A percentile compares a stretch with the other conserved stretches of the same genome.
These are phyloP conservation scores for Xylona heveae DNA, from an alignment of 495 filamentous ascomycete genomes.

Conservation along the genomic window DNA sequence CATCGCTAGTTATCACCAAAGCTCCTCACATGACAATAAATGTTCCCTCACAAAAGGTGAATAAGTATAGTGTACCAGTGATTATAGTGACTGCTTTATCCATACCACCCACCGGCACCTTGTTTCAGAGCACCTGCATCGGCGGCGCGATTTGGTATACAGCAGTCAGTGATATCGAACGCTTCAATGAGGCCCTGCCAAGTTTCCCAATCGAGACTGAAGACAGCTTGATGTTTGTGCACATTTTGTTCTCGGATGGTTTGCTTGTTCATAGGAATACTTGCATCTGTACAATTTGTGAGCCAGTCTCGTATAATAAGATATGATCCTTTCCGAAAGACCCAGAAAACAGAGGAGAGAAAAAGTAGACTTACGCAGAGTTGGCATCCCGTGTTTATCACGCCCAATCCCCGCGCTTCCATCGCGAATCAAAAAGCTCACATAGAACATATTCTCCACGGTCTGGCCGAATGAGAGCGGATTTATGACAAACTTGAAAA, in stretches of 20 bases:
- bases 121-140: slow-evolving; percentile 25
- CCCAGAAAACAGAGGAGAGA: neutral
- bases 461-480: slow-evolving; percentile 84
- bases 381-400: slow-evolving; percentile 44
- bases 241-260: slow-evolving; percentile 25
- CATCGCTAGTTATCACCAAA: no score
- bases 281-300: slow-evolving; percentile 15
- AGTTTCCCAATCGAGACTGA: slow-evolving; percentile 59
- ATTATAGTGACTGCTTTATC: slow-evolving; percentile 22
- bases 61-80: no score
- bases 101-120: slow-evolving; percentile 57
- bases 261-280: no score
- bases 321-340: no score
- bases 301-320: no score
- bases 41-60: no score
- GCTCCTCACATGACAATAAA: no score
- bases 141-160: slow-evolving; percentile 68
- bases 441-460: slow-evolving; percentile 91
- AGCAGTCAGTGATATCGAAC: slow-evolving; percentile 51
- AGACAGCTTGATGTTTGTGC: slow-evolving; percentile 61
- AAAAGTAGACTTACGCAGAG: slow-evolving; percentile 37
- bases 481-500: slow-evolving; percentile 76
- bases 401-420: slow-evolving; percentile 43
- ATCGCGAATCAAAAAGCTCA: slow-evolving; percentile 84
- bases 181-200: slow-evolving; percentile 57